A percentile compares a stretch with the other conserved stretches of the same genome.
Evolutionary conservation across 805 yeast genomes (phyloP).

Genomic region (Lachancea cidri): DNA sequence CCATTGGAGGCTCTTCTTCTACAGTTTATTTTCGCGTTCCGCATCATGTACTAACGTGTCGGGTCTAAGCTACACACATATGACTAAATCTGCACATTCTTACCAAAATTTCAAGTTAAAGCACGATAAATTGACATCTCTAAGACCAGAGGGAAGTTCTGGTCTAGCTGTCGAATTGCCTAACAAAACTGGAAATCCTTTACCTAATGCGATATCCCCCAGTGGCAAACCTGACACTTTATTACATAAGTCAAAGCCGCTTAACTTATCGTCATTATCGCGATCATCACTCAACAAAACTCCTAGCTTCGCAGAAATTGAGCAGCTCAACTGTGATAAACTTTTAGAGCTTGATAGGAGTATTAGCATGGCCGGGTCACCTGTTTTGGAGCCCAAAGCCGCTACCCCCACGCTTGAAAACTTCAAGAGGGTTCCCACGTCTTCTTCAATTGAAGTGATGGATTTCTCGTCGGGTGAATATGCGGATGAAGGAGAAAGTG

Average conservation of each 20-base stretch:
- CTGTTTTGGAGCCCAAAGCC: neutral
- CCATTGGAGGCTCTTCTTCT: constrained; percentile 21
- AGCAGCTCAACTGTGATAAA: constrained; percentile 21
- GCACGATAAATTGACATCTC: constrained; percentile 13
- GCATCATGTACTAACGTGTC: neutral
- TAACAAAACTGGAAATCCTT: neutral
- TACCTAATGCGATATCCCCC: neutral
- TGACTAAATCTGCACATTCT: constrained; percentile 15
- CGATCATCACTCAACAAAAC: neutral
- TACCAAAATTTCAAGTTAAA: constrained; percentile 16
- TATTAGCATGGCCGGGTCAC: constrained; percentile 15
- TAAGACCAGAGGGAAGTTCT: constrained; percentile 10
- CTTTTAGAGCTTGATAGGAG: constrained; percentile 22
- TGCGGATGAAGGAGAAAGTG: constrained; percentile 16
- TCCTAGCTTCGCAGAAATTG: constrained; percentile 21
- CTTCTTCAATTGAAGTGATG: constrained; percentile 12
- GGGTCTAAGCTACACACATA: neutral
- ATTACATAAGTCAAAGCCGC: constrained; percentile 21
- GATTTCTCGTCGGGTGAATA: constrained; percentile 9
- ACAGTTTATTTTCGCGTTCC: constrained; percentile 11
- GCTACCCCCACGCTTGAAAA: constrained; percentile 6
- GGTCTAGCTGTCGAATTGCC: constrained; percentile 16
- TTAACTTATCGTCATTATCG: constrained; percentile 14
- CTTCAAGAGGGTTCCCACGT: constrained; percentile 16
- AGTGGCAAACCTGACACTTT: constrained; percentile 1